Base-by-base conservation (phyloP, 2,329 filamentous ascomycete species). In the Seiridium unicorne region DNA sequence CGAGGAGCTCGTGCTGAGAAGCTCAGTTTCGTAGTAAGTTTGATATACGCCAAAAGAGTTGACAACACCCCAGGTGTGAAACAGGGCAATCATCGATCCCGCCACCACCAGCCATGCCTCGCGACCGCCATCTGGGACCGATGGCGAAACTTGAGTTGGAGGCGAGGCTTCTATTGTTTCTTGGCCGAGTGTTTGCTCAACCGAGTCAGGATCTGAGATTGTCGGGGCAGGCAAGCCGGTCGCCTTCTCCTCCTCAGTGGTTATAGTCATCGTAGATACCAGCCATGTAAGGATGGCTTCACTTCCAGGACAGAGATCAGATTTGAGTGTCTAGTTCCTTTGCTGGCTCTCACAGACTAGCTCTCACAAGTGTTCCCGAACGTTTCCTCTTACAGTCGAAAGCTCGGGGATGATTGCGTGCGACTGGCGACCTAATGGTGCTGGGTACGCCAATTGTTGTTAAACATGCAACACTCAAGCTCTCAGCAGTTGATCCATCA, bases 91-190 rank as follows among this genome's bases (percentile, higher is more conserved):
- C 61, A 72, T 74, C 8, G 72, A 69, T n/a, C 74, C 74, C 47
- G 77, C 63, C 7, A 78, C 75, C 57, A 77, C 74, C 13, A 78
- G 67, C 76, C 76, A 79, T 5, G 76, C 76, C 5, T 64, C 58
- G 11, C 72, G 67, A 2, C 76, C 76, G 51, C 76, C 75, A 56
- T 76, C 73, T 26, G 72, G 71, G 4, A 69, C 57, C 8, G 34
- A 8, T n/a, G 51, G 32, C 9, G 10, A 11, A 13, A 32, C 47
- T 13, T 49, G 47, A 9, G 47, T 32, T 11, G 35, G 49, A 7
- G 32, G 49, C 35, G 31, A 32, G 11, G 35, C 11, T 9, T n/a
- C 35, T 26, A 8, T 13, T 49, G 47, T 10, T 13, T 53, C 34
- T n/a, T 13, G 49, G n/a, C 31, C 13, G 8, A 34, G 18, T 9